Base-by-base conservation (phyloP, 257 asterid genomes). In the Plectranthus barbatus region DNA sequence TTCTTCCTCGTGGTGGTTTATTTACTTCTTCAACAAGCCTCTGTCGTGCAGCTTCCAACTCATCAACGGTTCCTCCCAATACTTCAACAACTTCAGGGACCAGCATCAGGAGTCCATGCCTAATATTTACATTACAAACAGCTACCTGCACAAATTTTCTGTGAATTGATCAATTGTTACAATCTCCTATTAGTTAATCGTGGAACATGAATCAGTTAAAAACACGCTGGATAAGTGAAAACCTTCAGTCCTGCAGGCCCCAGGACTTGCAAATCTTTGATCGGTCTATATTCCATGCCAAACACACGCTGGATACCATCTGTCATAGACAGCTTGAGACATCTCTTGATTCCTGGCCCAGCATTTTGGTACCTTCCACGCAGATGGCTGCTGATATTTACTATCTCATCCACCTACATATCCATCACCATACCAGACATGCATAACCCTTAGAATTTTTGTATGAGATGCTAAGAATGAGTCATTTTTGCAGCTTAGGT, bases 221-320 rank as follows among this genome's bases (percentile, higher is more conserved):
- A 15, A 29, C 29, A 34, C 48, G 1, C 18, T 34, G 26, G 29
- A 56, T 14, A 46, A 51, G 69, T 0, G 39, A 45, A 49, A 21
- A 91, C 98, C 99, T 92, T 92, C 62, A 89, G 37, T 44, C 99
- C 99, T 63, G 99, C 82, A 26, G 85, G 88, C 50, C 91, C 66
- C 54, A 88, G 72, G 73, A 80, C 81, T 31, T 82, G 86, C 70
- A 92, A 91, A 78, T 83, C 91, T 68, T 85, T 80, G 70, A 89
- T 81, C 15, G 96, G 87, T 71, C 97, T 84, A 76, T 92, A 92
- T 80, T 92, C 99, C 91, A 89, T 92, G 74, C 90, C 99, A 79
- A 86, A 89, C 69, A 92, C 88, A 15, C 87, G 94, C 66, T 87
- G 99, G 36, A 83, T 76, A 17, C 99, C 99, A 85, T 93, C 99